Base-by-base conservation (phyloP, 371 early-diverging fungal species). In the Rhizomucor miehei region DNA sequence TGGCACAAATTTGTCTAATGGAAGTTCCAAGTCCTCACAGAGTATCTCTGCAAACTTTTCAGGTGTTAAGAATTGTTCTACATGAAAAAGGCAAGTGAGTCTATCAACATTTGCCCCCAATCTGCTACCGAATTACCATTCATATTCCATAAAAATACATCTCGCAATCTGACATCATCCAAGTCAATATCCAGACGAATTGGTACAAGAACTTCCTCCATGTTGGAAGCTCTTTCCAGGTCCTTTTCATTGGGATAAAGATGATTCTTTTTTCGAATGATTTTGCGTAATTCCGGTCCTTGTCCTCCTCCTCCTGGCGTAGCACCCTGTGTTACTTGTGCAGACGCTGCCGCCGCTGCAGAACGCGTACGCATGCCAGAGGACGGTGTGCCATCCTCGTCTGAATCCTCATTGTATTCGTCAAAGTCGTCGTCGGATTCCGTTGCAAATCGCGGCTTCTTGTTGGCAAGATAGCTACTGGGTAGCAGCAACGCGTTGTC, bases 11-110 rank as follows among this genome's bases (percentile, higher is more conserved):
- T 79, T 71, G 17, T 51, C 56, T 0, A 59, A 6, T 37, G 84
- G 79, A 37, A 89, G 51, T 16, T 89, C 86, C 23, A 96, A 58
- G 57, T 97, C 98, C 11, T 88, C 85, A 63, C 90, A 91, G 20
- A 95, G 65, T 39, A 94, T 85, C 57, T 91, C 88, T 9, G 94
- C 97, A 82, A 96, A 96, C 58, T 89, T 81, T 54, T 94, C 93
- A 2, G 97, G 95, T 12, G 95, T 90, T 48, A 93, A 68, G n/a
- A 86, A 69, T 56, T 81, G 81, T 57, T 97, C 94, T 85, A 57
- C 16, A 19, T 13, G 8, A 48, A 52, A 44, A 14, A 24, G 12
- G 36, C 1, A 41, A 44, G 12, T 0, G 12, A 24, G 14, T 21
- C 39, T 1, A 37, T 21, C 29, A 9, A 9, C 29, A 29, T 29